Percentiles rank a stretch among this genome's conserved stretches.
Evolutionary conservation across 2,329 filamentous ascomycete species (phyloP).

Genomic region (Neodidymelliopsis sp.): DNA sequence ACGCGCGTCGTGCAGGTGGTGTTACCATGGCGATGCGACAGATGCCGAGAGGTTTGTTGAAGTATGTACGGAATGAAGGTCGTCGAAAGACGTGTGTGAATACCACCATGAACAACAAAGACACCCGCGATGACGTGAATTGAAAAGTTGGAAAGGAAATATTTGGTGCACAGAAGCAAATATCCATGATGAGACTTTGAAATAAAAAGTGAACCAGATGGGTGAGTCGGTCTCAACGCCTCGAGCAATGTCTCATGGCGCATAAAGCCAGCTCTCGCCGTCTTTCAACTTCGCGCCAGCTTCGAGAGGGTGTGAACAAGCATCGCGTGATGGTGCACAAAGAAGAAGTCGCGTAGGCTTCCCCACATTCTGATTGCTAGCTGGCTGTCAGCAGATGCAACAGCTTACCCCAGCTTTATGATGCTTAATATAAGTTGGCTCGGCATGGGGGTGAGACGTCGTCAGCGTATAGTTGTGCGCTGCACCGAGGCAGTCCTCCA

Average conservation of each 20-base stretch:
- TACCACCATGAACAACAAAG: not conserved
- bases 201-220: not conserved
- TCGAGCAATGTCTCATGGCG: conserved; percentile 3
- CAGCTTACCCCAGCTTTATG: not conserved
- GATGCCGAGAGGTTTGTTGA: not conserved
- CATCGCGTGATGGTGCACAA: conserved; percentile 6
- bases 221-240: not conserved
- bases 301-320: not conserved
- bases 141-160: conserved; percentile 1
- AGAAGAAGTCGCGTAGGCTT: not conserved
- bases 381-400: conserved; percentile 9
- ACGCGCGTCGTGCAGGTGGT: conserved; percentile 32
- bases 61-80: not conserved
- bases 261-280: not conserved
- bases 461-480: not conserved
- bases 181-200: conserved; percentile 3
- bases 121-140: not conserved
- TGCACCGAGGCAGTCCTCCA: not conserved
- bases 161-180: conserved; percentile 7
- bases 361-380: not conserved
- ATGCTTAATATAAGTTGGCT: not conserved
- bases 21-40: conserved; percentile 3
- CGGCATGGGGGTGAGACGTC: not conserved
- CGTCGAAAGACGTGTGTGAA: not conserved
- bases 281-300: not conserved